phyloP scores from a whole-genome alignment of 2,329 filamentous ascomycete species.

The Phyllosticta capitalensis region DNA sequence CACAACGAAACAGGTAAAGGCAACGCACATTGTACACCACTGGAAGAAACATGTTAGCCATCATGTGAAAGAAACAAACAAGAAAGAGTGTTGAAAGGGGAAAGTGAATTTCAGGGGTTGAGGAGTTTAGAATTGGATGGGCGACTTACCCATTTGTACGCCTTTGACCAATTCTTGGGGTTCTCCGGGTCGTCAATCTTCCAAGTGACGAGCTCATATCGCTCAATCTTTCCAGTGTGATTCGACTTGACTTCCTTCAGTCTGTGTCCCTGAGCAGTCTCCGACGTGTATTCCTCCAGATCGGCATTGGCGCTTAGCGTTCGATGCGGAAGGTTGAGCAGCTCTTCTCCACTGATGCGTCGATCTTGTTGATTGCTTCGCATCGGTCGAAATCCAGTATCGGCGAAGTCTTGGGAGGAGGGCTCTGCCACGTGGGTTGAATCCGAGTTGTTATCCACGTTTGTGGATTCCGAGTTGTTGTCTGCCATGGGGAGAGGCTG shows the following conservation, averaged over 20 bases:
- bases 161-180: conserved; percentile 77
- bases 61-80: too few species aligned
- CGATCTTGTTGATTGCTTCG: neutral
- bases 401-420: conserved; percentile 1
- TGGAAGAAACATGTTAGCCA: too few species aligned
- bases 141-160: conserved; percentile 53
- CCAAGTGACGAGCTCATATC: conserved; percentile 61
- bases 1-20: conserved; percentile 41
- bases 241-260: conserved; percentile 47
- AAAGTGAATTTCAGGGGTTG: conserved; percentile 29
- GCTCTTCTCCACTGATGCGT: conserved; percentile 27
- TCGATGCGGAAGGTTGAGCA: conserved; percentile 54
- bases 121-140: too few species aligned
- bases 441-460: neutral
- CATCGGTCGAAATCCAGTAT: conserved; percentile 9
- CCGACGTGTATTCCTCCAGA: conserved; percentile 57
- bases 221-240: conserved; percentile 37
- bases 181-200: conserved; percentile 62
- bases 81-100: too few species aligned
- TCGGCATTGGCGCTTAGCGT: conserved; percentile 47
- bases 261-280: conserved; percentile 54
- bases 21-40: conserved; percentile 70
- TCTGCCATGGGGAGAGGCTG: neutral
- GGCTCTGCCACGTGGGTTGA: neutral
- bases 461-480: neutral